A percentile compares a stretch with the other conserved stretches of the same genome.
phyloP scores from a whole-genome alignment of 495 filamentous ascomycete species.

The Penicillium goetzii region DNA sequence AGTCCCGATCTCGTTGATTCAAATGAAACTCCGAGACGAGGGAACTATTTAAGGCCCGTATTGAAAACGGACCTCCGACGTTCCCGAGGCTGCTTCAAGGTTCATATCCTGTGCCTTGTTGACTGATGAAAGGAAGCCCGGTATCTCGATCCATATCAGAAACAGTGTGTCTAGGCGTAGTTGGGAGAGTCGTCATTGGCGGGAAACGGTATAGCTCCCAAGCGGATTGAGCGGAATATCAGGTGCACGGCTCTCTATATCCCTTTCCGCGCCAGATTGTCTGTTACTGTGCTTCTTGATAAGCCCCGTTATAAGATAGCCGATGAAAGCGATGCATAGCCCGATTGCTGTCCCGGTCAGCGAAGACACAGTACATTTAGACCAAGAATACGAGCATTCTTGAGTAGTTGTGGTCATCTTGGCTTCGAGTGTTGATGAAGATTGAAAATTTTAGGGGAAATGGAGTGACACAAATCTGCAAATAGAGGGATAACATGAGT shows the following conservation, averaged over 20 bases:
- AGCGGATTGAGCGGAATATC: not conserved
- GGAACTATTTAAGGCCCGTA: not conserved
- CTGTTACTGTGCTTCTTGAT: not conserved
- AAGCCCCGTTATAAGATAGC: not conserved
- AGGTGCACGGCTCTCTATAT: constrained; percentile 1
- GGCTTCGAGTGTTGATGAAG: not conserved
- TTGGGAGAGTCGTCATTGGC: not conserved
- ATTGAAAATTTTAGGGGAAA: not conserved
- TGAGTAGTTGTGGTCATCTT: not conserved
- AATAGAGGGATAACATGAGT: no score
- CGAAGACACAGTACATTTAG: constrained; percentile 2
- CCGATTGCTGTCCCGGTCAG: constrained; percentile 2
- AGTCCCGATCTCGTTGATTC: constrained; percentile 1
- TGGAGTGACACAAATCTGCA: no score
- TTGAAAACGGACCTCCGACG: not conserved
- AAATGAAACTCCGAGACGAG: not conserved
- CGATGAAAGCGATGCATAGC: not conserved
- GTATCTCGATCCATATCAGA: constrained; percentile 1
- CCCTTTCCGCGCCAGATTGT: not conserved
- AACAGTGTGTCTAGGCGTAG: constrained; percentile 2
- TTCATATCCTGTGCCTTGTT: not conserved
- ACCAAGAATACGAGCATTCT: constrained; percentile 4
- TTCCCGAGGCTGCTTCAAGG: not conserved
- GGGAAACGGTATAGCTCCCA: not conserved
- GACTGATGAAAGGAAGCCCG: not conserved